Base-by-base conservation (phyloP, 352 stramenopile species). In the Pythium scleroteichum region DNA sequence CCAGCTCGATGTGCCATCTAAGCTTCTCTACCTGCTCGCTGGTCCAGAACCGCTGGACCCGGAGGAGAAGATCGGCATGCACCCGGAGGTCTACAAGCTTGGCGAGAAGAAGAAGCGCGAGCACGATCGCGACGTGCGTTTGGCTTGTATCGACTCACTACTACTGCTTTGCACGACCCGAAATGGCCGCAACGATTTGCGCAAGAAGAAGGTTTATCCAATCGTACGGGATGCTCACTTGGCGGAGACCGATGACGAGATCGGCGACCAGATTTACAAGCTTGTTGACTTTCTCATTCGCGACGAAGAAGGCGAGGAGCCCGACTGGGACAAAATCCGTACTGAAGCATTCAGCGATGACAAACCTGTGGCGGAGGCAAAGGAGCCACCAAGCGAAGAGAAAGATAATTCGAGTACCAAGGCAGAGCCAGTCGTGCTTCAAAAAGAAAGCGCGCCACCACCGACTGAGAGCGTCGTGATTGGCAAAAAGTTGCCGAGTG, bases 231-330 rank as follows among this genome's bases (percentile, higher is more conserved):
- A 95, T 38, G 85, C 85, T 33, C 86, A 95, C 53, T 68, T 95
- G 39, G 82, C 85, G 12, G 85, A 95, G 60, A 55, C 78, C 0
- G 81, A 95, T 32, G 85, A 95, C 29, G 83, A 93, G 46, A 78
- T 95, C 52, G 79, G 85, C 14, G 85, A 95, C 50, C 82, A 93
- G 54, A 92, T 95, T 48, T 95, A 95, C 76, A 95, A 95, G 62
- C 80, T 95, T 32, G 85, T 95, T 12, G 85, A 93, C 54, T 92
- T 95, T 42, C 52, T 95, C 29, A 95, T 95, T 54, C 85, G 85
- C 46, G 85, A 95, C 29, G 85, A 95, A 78, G 85, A 93, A 40
- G 85, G 85, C 7, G 85, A 93, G 38, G 85, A 92, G 50, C 85
- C 85, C 20, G 85, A 95, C 57, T 95, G 83, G 85, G 69, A 93